These are phyloP conservation scores for Colletotrichum limetticola DNA, from an alignment of 2,329 filamentous ascomycete species.

Conservation along the genomic window DNA sequence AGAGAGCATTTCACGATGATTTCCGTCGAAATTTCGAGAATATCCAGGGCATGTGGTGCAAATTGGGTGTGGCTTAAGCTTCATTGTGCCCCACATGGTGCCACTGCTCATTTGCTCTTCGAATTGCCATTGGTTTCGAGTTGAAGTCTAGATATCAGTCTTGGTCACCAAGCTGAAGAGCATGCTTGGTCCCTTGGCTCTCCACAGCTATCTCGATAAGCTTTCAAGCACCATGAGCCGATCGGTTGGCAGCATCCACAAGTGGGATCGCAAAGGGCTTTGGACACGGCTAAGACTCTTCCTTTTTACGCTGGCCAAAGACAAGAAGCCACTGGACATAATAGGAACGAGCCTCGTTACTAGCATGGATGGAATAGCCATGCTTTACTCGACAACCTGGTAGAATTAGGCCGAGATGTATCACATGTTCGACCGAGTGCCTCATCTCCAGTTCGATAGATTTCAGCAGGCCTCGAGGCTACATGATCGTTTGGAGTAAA, in stretches of 20 bases:
- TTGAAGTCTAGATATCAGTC: background rate
- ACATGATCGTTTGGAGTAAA: background rate
- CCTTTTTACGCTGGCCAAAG: background rate
- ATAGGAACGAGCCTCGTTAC: background rate
- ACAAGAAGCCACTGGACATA: background rate
- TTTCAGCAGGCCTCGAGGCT: background rate
- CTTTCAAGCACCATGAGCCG: constrained; percentile 2
- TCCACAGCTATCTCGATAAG: background rate
- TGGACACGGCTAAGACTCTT: background rate
- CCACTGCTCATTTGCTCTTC: background rate
- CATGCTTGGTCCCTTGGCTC: background rate
- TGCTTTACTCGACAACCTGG: background rate
- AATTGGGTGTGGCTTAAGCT: constrained; percentile 34
- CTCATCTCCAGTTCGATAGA: background rate
- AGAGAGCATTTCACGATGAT: background rate
- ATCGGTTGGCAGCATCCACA: constrained; percentile 5
- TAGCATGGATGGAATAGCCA: background rate
- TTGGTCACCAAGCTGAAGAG: background rate
- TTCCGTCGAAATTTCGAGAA: constrained; percentile 6
- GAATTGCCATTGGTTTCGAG: constrained; percentile 1
- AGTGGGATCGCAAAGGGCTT: background rate
- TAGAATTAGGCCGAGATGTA: background rate
- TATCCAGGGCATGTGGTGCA: constrained; percentile 8
- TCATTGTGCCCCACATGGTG: constrained; percentile 16
- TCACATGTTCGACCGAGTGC: background rate